Conservation (phyloP, 257 asterid species). For the Craterostigma plantagineum region DNA sequence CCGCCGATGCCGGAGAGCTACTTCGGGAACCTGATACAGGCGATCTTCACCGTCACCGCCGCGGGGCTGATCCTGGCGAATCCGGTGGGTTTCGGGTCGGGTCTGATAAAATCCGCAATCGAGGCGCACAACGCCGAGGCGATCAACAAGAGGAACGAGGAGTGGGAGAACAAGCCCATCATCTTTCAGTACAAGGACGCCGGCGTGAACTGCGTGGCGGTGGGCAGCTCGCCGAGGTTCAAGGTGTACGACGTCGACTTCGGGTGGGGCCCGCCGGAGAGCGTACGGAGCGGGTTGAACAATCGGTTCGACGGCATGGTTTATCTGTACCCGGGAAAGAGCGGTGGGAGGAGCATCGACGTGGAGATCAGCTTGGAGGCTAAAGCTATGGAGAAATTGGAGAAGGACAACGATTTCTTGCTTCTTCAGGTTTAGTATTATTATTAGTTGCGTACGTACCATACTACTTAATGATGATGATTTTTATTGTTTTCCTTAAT, state of each 20-base stretch:
- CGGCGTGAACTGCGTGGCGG: slow-evolving; percentile 89
- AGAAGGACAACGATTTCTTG: slow-evolving; percentile 71
- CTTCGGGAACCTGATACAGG: slow-evolving; percentile 94
- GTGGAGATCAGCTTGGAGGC: slow-evolving; percentile 86
- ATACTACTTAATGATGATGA: too few relatives aligned
- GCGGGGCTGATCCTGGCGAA: slow-evolving; percentile 44
- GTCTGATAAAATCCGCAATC: slow-evolving; percentile 51
- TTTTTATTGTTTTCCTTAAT: too few relatives aligned
- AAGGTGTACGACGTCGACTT: slow-evolving; percentile 90
- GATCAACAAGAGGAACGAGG: slow-evolving; percentile 45
- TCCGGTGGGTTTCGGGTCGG: slow-evolving; percentile 59
- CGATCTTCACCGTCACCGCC: slow-evolving; percentile 76
- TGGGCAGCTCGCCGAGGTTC: slow-evolving; percentile 92
- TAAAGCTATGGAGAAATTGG: slow-evolving; percentile 63
- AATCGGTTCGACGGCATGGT: slow-evolving; percentile 97
- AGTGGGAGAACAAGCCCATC: slow-evolving; percentile 80
- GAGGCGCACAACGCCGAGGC: slow-evolving; percentile 52
- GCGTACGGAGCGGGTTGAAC: slow-evolving; percentile 84
- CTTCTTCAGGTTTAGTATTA: too few relatives aligned
- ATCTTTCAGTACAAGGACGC: slow-evolving; percentile 85
- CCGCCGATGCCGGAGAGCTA: slow-evolving; percentile 92
- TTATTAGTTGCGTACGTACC: too few relatives aligned
- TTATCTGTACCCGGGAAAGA: slow-evolving; percentile 73
- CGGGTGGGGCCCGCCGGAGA: slow-evolving; percentile 84
- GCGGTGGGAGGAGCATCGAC: slow-evolving; percentile 86